Evolutionary conservation across 495 filamentous ascomycete species (phyloP).

Genomic region (Aspergillus taichungensis): DNA sequence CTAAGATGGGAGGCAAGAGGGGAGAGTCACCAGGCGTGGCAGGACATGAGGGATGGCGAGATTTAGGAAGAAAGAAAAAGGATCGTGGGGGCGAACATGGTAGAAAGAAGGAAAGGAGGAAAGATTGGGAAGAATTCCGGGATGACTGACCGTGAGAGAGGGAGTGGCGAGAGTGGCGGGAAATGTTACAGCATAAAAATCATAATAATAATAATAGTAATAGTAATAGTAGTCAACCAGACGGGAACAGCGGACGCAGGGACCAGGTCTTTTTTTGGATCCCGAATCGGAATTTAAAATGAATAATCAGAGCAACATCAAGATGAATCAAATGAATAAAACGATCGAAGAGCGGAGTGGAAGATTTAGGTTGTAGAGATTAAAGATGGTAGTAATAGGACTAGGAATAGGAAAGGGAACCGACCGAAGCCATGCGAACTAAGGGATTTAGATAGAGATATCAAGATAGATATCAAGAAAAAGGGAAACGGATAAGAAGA

Average conservation of each 20-base stretch:
- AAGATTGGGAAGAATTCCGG: conserved; percentile 8
- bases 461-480: conserved; percentile 14
- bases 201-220: too few relatives aligned
- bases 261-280: conserved; percentile 11
- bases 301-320: not conserved
- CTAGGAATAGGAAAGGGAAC: not conserved
- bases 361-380: too few relatives aligned
- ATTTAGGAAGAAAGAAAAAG: conserved; percentile 11
- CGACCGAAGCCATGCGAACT: not conserved
- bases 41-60: conserved; percentile 7
- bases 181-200: not conserved
- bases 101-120: not conserved
- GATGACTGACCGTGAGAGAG: conserved; percentile 13
- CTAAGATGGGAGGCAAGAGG: conserved; percentile 9
- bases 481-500: conserved; percentile 5
- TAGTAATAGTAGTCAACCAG: too few relatives aligned
- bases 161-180: conserved; percentile 17
- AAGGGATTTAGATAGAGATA: conserved; percentile 1
- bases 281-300: not conserved
- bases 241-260: conserved; percentile 13
- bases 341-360: not conserved
- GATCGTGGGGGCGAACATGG: conserved; percentile 10
- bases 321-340: conserved; percentile 1
- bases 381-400: not conserved
- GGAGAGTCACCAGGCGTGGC: not conserved